A percentile compares a stretch with the other conserved stretches of the same genome.
These are phyloP conservation scores for Bocquillonia castaneifolia DNA, from an alignment of 441 rosid species.

Conservation along the genomic window DNA sequence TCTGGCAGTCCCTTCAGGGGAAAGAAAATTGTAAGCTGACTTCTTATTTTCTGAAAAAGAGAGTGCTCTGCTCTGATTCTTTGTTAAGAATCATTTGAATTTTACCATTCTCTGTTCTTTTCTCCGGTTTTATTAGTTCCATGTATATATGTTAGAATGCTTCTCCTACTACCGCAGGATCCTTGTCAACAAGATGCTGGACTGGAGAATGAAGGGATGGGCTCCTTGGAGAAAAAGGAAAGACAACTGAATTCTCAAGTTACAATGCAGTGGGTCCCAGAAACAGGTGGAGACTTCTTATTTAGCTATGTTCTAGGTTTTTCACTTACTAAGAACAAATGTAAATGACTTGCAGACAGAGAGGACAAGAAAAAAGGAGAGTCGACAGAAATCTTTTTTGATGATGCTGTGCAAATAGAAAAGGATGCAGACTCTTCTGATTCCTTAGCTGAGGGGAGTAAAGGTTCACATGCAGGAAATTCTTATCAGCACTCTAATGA, in stretches of 20 bases:
- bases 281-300: background rate
- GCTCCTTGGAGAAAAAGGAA: background rate
- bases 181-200: background rate
- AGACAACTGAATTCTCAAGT: background rate
- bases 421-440: conserved; percentile 5
- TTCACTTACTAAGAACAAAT: background rate
- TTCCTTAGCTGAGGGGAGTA: no score
- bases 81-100: background rate
- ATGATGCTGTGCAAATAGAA: background rate
- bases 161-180: background rate
- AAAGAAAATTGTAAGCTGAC: conserved; percentile 33
- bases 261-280: conserved; percentile 6
- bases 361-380: conserved; percentile 4
- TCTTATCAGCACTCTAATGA: background rate
- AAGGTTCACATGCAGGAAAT: background rate
- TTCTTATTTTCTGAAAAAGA: background rate
- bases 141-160: background rate
- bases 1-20: conserved; percentile 19
- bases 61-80: background rate
- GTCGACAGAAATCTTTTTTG: background rate
- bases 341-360: background rate
- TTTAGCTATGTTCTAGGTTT: background rate
- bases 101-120: background rate
- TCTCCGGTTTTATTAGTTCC: background rate
- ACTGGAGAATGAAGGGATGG: background rate